Evolutionary conservation across 139 green algal genomes (phyloP), one percentile per base, ranked within the genome.

Genomic region (Chlorella sorokiniana): DNA sequence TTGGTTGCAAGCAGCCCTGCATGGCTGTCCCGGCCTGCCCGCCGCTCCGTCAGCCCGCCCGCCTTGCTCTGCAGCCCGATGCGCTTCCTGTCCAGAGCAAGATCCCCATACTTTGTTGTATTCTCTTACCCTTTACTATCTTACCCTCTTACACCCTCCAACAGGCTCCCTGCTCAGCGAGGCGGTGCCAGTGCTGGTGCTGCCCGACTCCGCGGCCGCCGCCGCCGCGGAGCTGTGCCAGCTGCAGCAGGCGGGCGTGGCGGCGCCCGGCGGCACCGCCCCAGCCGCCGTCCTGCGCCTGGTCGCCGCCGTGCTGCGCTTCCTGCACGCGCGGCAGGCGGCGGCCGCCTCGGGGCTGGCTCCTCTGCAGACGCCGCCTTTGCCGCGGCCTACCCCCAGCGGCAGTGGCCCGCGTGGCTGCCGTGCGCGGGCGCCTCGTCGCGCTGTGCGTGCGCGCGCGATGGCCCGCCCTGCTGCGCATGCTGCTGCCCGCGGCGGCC

Each of bases 401-500:
- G 3, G 68, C 41, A 3, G 23, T 44, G 1, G 22, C 23, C 14
- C 38, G 41, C 22, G 25, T 75, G 18, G 40, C 68, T 16, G 41
- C 38, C 7, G 68, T 54, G 38, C 40, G 40, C 2, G 23, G 42
- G 8, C 23, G 27, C 2, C 40, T 75, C 40, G 41, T 56, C 4
- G 23, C 27, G 23, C 29, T 75, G 41, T 20, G 40, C 0, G 40
- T 75, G 68, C 18, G 38, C 4, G 68, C 68, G 0, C 40, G 68
- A 20, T 75, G 68, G 68, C 40, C 68, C 40, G 38, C 41, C 25
- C 22, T 75, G 40, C 40, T 29, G 3, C 33, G 33, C 33, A 40
- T 75, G 68, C 38, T 75, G 40, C 68, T 75, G 68, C 68, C 68
- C 0, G 68, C 68, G 4, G 40, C 59, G 40, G 59, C 68, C 7